Evolutionary conservation across 108 stramenopile species (phyloP).

Genomic region (Conticribra weissflogii): DNA sequence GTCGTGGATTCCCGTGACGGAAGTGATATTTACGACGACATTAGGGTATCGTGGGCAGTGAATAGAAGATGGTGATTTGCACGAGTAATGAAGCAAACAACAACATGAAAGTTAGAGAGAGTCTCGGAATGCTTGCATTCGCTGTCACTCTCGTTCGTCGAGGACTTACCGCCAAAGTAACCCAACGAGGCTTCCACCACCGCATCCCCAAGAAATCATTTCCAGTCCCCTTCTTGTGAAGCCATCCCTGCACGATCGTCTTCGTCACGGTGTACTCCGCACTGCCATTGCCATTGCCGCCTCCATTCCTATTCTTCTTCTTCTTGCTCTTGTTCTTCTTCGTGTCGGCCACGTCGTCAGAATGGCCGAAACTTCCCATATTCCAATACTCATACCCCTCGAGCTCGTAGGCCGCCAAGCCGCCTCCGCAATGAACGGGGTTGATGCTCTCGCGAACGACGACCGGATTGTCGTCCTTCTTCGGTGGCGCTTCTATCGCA

Average conservation of each 20-base stretch:
- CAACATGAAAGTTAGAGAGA: slow-evolving; percentile 3
- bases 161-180: slow-evolving; percentile 53
- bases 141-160: neutral
- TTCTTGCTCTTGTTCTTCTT: neutral
- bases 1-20: too few species aligned
- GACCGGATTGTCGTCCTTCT: too few species aligned
- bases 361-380: too few species aligned
- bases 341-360: too few species aligned
- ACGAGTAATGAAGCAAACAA: slow-evolving; percentile 1
- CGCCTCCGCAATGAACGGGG: too few species aligned
- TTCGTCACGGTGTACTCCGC: slow-evolving; percentile 8
- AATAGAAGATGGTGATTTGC: too few species aligned
- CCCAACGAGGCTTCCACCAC: slow-evolving; percentile 71
- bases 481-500: too few species aligned
- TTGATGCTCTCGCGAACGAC: too few species aligned
- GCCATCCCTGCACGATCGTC: slow-evolving; percentile 65
- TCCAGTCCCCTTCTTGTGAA: slow-evolving; percentile 76
- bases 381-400: too few species aligned
- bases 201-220: slow-evolving; percentile 59
- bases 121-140: neutral
- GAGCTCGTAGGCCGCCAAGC: too few species aligned
- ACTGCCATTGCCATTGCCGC: neutral
- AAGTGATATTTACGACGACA: too few species aligned
- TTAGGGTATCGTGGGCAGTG: too few species aligned
- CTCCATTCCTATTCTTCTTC: neutral